These are phyloP conservation scores for Pseudomassariella vexata DNA, from an alignment of 2,329 filamentous ascomycete genomes.

Conservation along the genomic window DNA sequence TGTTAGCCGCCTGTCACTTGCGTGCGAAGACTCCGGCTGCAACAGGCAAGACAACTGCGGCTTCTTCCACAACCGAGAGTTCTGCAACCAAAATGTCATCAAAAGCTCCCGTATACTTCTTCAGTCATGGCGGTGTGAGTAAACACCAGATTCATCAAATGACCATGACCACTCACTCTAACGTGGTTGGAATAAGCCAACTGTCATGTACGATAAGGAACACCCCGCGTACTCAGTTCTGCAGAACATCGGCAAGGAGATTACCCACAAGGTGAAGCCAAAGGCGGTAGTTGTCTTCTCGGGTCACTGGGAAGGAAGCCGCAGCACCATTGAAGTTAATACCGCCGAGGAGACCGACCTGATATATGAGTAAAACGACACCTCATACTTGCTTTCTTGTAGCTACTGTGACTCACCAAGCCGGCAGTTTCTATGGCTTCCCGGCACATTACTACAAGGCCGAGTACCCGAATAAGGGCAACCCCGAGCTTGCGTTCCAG, in stretches of 20 bases:
- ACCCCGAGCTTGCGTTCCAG: conserved; percentile 50
- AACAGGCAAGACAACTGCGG: conserved; percentile 1
- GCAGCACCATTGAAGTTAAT: conserved; percentile 57
- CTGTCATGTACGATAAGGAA: conserved; percentile 60
- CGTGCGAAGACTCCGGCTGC: too few relatives aligned
- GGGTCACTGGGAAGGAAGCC: conserved; percentile 65
- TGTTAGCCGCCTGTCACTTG: conserved; percentile 9
- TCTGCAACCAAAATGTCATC: conserved; percentile 15
- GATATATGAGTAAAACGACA: conserved; percentile 66
- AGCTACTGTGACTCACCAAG: conserved; percentile 1
- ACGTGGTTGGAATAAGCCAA: conserved; percentile 36
- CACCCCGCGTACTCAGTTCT: conserved; percentile 64
- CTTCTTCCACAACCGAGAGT: not conserved
- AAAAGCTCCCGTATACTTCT: conserved; percentile 40
- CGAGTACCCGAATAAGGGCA: conserved; percentile 59
- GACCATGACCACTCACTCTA: conserved; percentile 5
- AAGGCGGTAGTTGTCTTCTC: conserved; percentile 71
- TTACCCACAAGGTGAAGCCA: conserved; percentile 64
- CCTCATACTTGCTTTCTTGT: conserved; percentile 5
- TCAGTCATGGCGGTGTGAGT: conserved; percentile 45
- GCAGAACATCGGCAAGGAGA: conserved; percentile 57
- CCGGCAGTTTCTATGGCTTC: conserved; percentile 61
- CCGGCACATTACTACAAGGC: conserved; percentile 64
- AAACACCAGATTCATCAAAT: not conserved
- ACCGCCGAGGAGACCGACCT: conserved; percentile 57